Evolutionary conservation across 345 rosid species (phyloP).

Genomic region (Anacardium occidentale): DNA sequence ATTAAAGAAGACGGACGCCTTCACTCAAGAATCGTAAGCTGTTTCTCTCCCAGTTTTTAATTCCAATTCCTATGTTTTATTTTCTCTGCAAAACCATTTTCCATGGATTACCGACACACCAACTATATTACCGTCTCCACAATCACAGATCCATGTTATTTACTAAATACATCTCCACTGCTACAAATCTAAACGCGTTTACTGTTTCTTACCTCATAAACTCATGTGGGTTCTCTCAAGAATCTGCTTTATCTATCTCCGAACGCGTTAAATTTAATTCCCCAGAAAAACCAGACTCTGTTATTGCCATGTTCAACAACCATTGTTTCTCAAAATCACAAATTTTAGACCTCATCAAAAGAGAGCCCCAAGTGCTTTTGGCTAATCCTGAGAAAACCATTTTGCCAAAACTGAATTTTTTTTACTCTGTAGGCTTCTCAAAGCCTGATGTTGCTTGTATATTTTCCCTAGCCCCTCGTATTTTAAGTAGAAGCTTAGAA

Average conservation of each 20-base stretch:
- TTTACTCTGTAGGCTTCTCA: slow-evolving; percentile 17
- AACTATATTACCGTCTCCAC: background rate
- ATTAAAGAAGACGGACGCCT: too few relatives aligned
- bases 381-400: background rate
- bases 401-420: slow-evolving; percentile 18
- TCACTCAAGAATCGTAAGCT: background rate
- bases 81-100: background rate
- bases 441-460: background rate
- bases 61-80: slow-evolving; percentile 2
- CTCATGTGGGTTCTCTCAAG: slow-evolving; percentile 22
- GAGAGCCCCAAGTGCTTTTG: slow-evolving; percentile 14
- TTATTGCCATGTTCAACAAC: slow-evolving; percentile 18
- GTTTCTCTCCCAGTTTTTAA: background rate
- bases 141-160: background rate
- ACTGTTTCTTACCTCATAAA: slow-evolving; percentile 24
- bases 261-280: background rate
- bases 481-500: slow-evolving; percentile 13
- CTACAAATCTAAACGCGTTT: slow-evolving; percentile 10
- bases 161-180: background rate
- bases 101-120: background rate
- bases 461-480: background rate
- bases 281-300: slow-evolving; percentile 22
- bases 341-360: slow-evolving; percentile 17
- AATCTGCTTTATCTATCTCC: slow-evolving; percentile 19
- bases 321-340: slow-evolving; percentile 31